Evolutionary conservation across 1,284 basidiomycete species (phyloP).

Genomic region (Leccinum ponderosum): DNA sequence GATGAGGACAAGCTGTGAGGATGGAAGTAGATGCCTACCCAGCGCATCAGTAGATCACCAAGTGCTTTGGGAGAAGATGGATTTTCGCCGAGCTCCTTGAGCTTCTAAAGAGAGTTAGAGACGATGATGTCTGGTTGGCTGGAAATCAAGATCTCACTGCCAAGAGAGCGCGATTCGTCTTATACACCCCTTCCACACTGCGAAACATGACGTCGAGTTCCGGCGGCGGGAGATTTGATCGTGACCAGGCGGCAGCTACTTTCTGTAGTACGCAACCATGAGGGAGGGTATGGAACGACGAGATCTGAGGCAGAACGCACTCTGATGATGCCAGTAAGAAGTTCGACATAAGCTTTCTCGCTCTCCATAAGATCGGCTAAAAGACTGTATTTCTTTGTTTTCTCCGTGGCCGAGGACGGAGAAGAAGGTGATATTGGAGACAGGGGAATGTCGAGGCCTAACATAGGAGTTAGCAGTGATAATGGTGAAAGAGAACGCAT

Average conservation of each 20-base stretch:
- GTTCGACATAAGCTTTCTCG: conserved; percentile 91
- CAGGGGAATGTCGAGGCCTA: conserved; percentile 33
- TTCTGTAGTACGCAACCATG: conserved; percentile 52
- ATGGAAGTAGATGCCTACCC: conserved; percentile 56
- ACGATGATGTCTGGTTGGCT: conserved; percentile 1
- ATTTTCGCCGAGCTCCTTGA: conserved; percentile 92
- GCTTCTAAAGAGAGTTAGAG: conserved; percentile 56
- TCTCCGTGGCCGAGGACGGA: conserved; percentile 38
- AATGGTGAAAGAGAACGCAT: conserved; percentile 12
- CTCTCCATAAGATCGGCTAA: conserved; percentile 92
- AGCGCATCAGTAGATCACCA: conserved; percentile 95
- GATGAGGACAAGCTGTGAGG: conserved; percentile 14
- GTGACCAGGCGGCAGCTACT: conserved; percentile 96
- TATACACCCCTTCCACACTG: conserved; percentile 89
- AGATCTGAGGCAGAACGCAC: conserved; percentile 50
- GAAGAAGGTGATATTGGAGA: conserved; percentile 32
- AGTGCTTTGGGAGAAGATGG: conserved; percentile 94
- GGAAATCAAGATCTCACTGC: conserved; percentile 48
- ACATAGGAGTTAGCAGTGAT: conserved; percentile 12
- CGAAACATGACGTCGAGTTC: conserved; percentile 95
- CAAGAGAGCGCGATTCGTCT: conserved; percentile 83
- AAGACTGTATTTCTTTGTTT: conserved; percentile 73
- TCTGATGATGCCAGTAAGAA: conserved; percentile 87
- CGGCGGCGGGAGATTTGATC: conserved; percentile 89
- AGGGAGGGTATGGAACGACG: conserved; percentile 15